Conservation (phyloP, 2,329 filamentous ascomycete genomes). For the Aplosporella prunicola region DNA sequence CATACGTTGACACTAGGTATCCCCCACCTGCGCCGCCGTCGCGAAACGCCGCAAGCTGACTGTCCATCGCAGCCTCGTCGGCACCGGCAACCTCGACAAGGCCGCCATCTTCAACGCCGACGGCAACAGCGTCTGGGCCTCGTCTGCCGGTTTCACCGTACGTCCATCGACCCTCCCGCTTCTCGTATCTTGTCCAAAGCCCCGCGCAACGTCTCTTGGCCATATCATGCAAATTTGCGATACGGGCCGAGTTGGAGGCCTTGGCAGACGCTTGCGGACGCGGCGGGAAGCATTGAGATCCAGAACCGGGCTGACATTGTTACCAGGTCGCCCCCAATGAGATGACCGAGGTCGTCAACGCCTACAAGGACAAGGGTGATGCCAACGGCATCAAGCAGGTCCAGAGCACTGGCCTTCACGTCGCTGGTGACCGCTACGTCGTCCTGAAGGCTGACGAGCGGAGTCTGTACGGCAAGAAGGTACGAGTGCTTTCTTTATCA, state of each 20-base stretch:
- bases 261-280: no score
- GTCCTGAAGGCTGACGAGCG: slow-evolving; percentile 65
- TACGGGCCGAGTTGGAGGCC: no score
- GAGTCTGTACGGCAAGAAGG: slow-evolving; percentile 79
- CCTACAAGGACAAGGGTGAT: slow-evolving; percentile 44
- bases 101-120: slow-evolving; percentile 42
- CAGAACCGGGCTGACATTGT: slow-evolving; percentile 8
- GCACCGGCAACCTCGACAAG: slow-evolving; percentile 37
- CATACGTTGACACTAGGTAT: slow-evolving; percentile 34
- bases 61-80: slow-evolving; percentile 27
- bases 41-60: slow-evolving; percentile 5
- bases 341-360: slow-evolving; percentile 44
- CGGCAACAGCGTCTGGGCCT: slow-evolving; percentile 58
- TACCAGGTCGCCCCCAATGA: slow-evolving; percentile 43
- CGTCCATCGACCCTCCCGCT: slow-evolving; percentile 21
- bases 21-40: not conserved
- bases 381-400: slow-evolving; percentile 52
- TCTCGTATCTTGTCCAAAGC: not conserved
- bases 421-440: slow-evolving; percentile 71
- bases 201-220: not conserved
- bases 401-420: slow-evolving; percentile 62
- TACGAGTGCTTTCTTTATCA: slow-evolving; percentile 33
- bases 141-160: slow-evolving; percentile 77
- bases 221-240: not conserved
- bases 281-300: not conserved